A percentile compares a stretch with the other conserved stretches of the same genome.
Conservation (phyloP, 1,284 basidiomycete genomes). For the Filobasidium uniguttulatum region DNA sequence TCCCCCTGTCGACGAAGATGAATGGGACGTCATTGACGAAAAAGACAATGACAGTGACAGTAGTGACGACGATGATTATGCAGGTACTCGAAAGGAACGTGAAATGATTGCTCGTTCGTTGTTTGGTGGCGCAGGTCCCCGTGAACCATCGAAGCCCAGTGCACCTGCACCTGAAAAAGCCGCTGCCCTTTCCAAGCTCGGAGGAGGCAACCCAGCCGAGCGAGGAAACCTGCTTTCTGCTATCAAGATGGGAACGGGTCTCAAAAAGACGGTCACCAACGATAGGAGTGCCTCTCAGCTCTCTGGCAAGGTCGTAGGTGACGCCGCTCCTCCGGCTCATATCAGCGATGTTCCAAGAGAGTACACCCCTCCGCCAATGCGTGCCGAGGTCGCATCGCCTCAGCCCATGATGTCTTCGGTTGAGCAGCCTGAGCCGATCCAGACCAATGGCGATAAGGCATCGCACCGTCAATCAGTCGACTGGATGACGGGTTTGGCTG, state of each 20-base stretch:
- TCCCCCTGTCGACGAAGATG: slow-evolving; percentile 55
- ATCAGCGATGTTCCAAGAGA: slow-evolving; percentile 44
- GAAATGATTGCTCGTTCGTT: slow-evolving; percentile 61
- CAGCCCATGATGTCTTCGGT: slow-evolving; percentile 10
- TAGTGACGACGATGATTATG: slow-evolving; percentile 56
- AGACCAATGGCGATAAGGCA: slow-evolving; percentile 21
- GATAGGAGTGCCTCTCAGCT: slow-evolving; percentile 62
- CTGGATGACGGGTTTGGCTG: slow-evolving; percentile 81
- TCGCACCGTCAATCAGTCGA: slow-evolving; percentile 68
- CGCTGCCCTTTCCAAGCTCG: slow-evolving; percentile 34
- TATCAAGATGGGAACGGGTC: slow-evolving; percentile 64
- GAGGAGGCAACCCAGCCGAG: slow-evolving; percentile 40
- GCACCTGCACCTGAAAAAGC: slow-evolving; percentile 26
- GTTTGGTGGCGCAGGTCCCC: slow-evolving; percentile 51
- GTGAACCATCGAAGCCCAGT: slow-evolving; percentile 26
- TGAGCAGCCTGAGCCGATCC: slow-evolving; percentile 18
- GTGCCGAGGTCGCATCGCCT: too few species aligned
- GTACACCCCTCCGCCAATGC: too few species aligned
- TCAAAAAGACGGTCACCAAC: slow-evolving; percentile 67
- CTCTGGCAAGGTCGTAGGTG: slow-evolving; percentile 63
- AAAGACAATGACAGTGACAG: slow-evolving; percentile 54
- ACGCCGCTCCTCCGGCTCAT: slow-evolving; percentile 57
- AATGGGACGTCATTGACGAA: slow-evolving; percentile 74
- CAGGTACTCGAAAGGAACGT: slow-evolving; percentile 49
- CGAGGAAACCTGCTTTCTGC: slow-evolving; percentile 59